A percentile compares a stretch with the other conserved stretches of the same genome.
Evolutionary conservation across 2,329 filamentous ascomycete genomes (phyloP).

Genomic region (Xylariaceae sp.): DNA sequence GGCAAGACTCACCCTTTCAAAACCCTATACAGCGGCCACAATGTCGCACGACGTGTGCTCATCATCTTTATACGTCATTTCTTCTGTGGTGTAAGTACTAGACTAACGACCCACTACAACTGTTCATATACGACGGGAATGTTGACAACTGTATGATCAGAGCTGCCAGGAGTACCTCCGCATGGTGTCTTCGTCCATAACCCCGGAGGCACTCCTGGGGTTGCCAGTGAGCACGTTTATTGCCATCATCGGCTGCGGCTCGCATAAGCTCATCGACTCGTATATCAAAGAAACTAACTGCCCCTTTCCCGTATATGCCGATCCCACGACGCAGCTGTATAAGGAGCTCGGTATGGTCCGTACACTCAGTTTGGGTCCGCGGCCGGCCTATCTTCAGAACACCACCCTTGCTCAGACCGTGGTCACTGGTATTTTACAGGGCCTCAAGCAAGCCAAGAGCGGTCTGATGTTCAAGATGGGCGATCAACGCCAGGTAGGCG

Average conservation of each 20-base stretch:
- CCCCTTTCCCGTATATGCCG: constrained; percentile 71
- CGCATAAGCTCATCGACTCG: constrained; percentile 60
- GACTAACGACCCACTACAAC: too few species aligned
- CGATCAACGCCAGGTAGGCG: constrained; percentile 64
- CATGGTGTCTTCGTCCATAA: constrained; percentile 54
- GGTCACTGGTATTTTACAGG: constrained; percentile 51
- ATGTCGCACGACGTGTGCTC: constrained; percentile 53
- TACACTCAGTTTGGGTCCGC: constrained; percentile 53
- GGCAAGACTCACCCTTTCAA: constrained; percentile 57
- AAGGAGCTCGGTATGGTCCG: constrained; percentile 62
- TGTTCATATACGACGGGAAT: neutral
- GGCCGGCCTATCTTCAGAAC: constrained; percentile 58
- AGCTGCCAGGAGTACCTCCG: constrained; percentile 73
- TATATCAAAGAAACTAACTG: constrained; percentile 60
- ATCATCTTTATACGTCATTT: constrained; percentile 75
- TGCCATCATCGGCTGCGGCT: constrained; percentile 67
- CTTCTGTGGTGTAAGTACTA: constrained; percentile 70
- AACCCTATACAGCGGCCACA: constrained; percentile 53
- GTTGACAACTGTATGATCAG: constrained; percentile 35
- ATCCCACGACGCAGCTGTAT: constrained; percentile 63
- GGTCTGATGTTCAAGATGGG: constrained; percentile 60
- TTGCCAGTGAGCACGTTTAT: constrained; percentile 57
- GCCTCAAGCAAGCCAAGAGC: constrained; percentile 49
- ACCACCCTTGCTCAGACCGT: constrained; percentile 47
- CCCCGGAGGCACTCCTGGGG: constrained; percentile 42